Conservation (phyloP, 2,329 filamentous ascomycete species). For the Helotiales sp. region DNA sequence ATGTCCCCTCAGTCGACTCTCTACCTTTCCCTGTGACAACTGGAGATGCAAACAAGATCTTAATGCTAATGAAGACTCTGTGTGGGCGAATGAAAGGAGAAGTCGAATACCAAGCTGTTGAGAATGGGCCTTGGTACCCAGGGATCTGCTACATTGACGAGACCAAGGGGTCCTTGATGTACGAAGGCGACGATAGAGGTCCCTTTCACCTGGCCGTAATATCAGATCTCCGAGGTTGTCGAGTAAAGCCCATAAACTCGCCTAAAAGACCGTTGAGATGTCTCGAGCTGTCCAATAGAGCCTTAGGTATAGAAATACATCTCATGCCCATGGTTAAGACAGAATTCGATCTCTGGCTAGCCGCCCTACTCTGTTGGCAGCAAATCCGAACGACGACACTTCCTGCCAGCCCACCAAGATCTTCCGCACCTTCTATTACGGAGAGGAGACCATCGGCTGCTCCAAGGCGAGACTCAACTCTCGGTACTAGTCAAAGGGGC, state of each 20-base stretch:
- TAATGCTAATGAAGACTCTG: slow-evolving; percentile 77
- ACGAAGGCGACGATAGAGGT: slow-evolving; percentile 70
- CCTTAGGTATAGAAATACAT: slow-evolving; percentile 63
- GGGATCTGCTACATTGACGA: slow-evolving; percentile 82
- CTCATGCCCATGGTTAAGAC: slow-evolving; percentile 67
- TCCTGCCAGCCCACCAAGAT: slow-evolving; percentile 29
- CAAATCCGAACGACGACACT: slow-evolving; percentile 62
- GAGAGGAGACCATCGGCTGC: slow-evolving; percentile 40
- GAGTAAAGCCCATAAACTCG: slow-evolving; percentile 62
- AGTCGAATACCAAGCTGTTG: slow-evolving; percentile 71
- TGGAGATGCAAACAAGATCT: slow-evolving; percentile 71
- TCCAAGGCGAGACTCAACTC: slow-evolving; percentile 52
- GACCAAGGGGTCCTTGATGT: slow-evolving; percentile 74
- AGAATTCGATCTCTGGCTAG: slow-evolving; percentile 80
- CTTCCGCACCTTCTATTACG: slow-evolving; percentile 19
- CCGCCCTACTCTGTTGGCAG: slow-evolving; percentile 81
- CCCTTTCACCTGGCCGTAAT: slow-evolving; percentile 70
- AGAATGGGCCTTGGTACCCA: slow-evolving; percentile 65
- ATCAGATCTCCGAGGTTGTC: slow-evolving; percentile 76
- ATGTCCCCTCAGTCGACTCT: slow-evolving; percentile 63
- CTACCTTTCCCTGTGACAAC: slow-evolving; percentile 64
- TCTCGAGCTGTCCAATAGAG: slow-evolving; percentile 59
- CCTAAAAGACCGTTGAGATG: slow-evolving; percentile 53
- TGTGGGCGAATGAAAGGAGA: slow-evolving; percentile 82
- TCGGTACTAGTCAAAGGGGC: slow-evolving; percentile 64